Conservation (phyloP, 1,139 yeast species). For the Magnusiomyces tetraspermus region DNA sequence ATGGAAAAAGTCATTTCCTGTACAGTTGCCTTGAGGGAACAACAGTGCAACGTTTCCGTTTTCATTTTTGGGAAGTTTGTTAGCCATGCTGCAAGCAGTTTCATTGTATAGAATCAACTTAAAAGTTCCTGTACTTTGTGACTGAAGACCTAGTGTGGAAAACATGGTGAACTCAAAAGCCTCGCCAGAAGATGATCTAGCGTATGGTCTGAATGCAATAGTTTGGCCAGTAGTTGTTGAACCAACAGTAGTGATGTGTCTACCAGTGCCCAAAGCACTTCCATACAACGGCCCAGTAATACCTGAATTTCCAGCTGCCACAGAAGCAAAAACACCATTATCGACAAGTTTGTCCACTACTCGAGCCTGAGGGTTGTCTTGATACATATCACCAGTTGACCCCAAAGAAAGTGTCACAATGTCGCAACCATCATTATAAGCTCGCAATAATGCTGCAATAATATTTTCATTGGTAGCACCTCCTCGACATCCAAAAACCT, state of each 20-base stretch:
- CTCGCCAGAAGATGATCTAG: background rate
- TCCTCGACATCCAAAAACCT: constrained; percentile 20
- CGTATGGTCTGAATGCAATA: background rate
- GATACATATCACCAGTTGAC: constrained; percentile 15
- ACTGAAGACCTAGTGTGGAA: constrained; percentile 9
- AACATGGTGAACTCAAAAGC: constrained; percentile 1
- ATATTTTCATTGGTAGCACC: constrained; percentile 20
- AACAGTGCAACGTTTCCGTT: constrained; percentile 9
- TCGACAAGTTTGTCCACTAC: constrained; percentile 18
- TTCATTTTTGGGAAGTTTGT: constrained; percentile 2
- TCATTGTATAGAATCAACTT: constrained; percentile 7
- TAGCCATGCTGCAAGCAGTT: constrained; percentile 1
- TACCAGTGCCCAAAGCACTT: constrained; percentile 9
- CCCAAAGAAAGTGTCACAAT: constrained; percentile 21
- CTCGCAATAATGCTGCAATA: constrained; percentile 17
- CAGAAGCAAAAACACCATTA: constrained; percentile 17
- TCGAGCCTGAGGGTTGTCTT: constrained; percentile 15
- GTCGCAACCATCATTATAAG: constrained; percentile 18
- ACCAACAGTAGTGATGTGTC: constrained; percentile 6
- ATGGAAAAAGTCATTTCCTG: constrained; percentile 6
- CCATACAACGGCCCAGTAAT: constrained; percentile 13
- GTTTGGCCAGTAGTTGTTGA: constrained; percentile 3
- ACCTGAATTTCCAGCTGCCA: constrained; percentile 21
- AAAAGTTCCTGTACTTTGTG: constrained; percentile 8
- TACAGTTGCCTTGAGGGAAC: constrained; percentile 10